Conservation (phyloP, 495 filamentous ascomycete genomes). For the Astrocystis sublimbata region DNA sequence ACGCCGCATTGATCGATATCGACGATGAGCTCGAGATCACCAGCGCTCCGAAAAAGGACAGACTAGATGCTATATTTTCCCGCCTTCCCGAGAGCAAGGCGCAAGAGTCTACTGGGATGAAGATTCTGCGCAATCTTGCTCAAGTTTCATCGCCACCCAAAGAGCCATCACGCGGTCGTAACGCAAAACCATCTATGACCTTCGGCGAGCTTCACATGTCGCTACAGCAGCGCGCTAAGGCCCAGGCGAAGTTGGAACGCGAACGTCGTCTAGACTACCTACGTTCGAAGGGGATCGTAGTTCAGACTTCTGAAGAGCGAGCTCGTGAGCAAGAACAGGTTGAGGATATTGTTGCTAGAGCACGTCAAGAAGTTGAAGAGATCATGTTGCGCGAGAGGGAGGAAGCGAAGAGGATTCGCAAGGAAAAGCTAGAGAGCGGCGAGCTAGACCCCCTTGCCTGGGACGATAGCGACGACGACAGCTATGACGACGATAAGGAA, state of each 20-base stretch:
- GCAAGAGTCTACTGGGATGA: slow-evolving; percentile 65
- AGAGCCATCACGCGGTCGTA: slow-evolving; percentile 35
- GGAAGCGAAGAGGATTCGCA: slow-evolving; percentile 62
- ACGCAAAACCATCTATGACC: slow-evolving; percentile 58
- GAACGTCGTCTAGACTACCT: slow-evolving; percentile 76
- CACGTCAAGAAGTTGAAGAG: slow-evolving; percentile 74
- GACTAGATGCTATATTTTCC: slow-evolving; percentile 65
- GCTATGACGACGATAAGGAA: slow-evolving; percentile 52
- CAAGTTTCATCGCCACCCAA: slow-evolving; percentile 67
- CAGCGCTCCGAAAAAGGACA: slow-evolving; percentile 37
- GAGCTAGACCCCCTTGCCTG: slow-evolving; percentile 55
- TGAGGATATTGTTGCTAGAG: slow-evolving; percentile 84
- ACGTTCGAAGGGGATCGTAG: slow-evolving; percentile 71
- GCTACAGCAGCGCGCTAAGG: slow-evolving; percentile 67
- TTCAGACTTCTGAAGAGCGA: slow-evolving; percentile 86
- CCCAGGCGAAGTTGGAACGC: slow-evolving; percentile 79
- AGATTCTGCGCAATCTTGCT: slow-evolving; percentile 69
- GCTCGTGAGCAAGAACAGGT: slow-evolving; percentile 74
- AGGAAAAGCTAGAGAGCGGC: slow-evolving; percentile 48
- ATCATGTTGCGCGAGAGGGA: slow-evolving; percentile 76
- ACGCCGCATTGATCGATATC: slow-evolving; percentile 31
- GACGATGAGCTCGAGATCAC: slow-evolving; percentile 44
- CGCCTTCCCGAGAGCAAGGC: slow-evolving; percentile 58
- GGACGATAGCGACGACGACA: slow-evolving; percentile 66
- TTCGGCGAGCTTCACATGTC: slow-evolving; percentile 66